Evolutionary conservation across 768 basidiomycete species (phyloP).

Genomic region (Leucocoprinus sp.): DNA sequence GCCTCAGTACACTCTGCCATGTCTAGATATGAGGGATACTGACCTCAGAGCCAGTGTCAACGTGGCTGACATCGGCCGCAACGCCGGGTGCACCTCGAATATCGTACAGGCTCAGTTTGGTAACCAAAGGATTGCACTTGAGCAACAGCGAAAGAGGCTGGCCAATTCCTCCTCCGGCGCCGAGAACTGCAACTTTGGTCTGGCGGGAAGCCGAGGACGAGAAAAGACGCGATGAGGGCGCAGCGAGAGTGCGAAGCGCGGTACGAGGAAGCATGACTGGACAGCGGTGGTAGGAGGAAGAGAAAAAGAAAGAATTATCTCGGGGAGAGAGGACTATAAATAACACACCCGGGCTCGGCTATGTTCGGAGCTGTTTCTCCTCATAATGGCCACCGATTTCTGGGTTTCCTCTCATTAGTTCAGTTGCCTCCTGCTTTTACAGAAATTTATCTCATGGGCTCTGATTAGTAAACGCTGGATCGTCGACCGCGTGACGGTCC

Average conservation of each 20-base stretch:
- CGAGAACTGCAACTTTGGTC: slow-evolving; percentile 92
- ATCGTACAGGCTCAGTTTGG: slow-evolving; percentile 83
- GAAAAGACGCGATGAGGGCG: slow-evolving; percentile 56
- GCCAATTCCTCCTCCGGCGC: slow-evolving; percentile 98
- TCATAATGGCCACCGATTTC: slow-evolving; percentile 15
- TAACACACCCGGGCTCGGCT: background rate
- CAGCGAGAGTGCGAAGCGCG: slow-evolving; percentile 47
- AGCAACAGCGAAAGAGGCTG: slow-evolving; percentile 92
- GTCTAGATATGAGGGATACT: slow-evolving; percentile 19
- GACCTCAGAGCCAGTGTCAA: slow-evolving; percentile 80
- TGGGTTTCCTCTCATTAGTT: slow-evolving; percentile 14
- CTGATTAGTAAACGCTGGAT: slow-evolving; percentile 80
- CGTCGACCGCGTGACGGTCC: slow-evolving; percentile 69
- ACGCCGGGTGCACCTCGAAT: slow-evolving; percentile 96
- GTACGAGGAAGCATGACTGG: slow-evolving; percentile 58
- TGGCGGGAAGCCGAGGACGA: slow-evolving; percentile 64
- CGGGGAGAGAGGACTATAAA: background rate
- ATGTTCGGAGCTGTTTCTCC: slow-evolving; percentile 1
- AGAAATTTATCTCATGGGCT: slow-evolving; percentile 8
- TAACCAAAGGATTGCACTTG: slow-evolving; percentile 88
- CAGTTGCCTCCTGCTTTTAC: background rate
- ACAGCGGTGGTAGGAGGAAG: slow-evolving; percentile 15
- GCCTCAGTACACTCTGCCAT: background rate
- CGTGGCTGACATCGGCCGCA: slow-evolving; percentile 93
- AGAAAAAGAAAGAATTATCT: slow-evolving; percentile 10